Conservation (phyloP, 2,329 filamentous ascomycete genomes). For the Cladosporium sp. region DNA sequence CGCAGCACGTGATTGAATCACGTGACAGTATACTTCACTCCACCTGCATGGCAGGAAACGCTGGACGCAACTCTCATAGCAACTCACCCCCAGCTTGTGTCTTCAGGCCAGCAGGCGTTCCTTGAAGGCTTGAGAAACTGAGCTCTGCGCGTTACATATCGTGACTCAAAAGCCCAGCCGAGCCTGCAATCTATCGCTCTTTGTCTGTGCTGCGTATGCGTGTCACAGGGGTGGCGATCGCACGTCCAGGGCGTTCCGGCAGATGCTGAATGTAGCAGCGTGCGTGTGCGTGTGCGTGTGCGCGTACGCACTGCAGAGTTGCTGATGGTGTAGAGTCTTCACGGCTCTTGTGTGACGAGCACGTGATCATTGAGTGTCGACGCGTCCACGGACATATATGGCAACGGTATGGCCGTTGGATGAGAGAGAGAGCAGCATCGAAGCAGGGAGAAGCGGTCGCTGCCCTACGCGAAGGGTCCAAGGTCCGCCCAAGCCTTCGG, state of each 20-base stretch:
- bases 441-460: neutral
- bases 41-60: neutral
- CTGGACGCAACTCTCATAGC: neutral
- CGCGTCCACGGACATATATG: neutral
- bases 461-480: neutral
- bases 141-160: neutral
- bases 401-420: neutral
- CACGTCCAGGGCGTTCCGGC: neutral
- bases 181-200: conserved; percentile 1
- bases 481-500: neutral
- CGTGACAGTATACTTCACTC: neutral
- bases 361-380: neutral
- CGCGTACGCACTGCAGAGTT: neutral
- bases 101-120: neutral
- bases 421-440: neutral
- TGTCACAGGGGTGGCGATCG: conserved; percentile 7
- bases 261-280: neutral
- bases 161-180: neutral
- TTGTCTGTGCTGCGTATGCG: conserved; percentile 11
- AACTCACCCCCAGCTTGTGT: neutral
- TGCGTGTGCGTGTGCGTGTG: neutral
- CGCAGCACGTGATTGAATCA: neutral
- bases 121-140: neutral
- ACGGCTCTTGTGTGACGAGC: conserved; percentile 6
- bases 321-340: neutral